Percentiles rank a stretch among this genome's conserved stretches.
Evolutionary conservation across 495 filamentous ascomycete genomes (phyloP).

Genomic region (Penicillium turbatum): DNA sequence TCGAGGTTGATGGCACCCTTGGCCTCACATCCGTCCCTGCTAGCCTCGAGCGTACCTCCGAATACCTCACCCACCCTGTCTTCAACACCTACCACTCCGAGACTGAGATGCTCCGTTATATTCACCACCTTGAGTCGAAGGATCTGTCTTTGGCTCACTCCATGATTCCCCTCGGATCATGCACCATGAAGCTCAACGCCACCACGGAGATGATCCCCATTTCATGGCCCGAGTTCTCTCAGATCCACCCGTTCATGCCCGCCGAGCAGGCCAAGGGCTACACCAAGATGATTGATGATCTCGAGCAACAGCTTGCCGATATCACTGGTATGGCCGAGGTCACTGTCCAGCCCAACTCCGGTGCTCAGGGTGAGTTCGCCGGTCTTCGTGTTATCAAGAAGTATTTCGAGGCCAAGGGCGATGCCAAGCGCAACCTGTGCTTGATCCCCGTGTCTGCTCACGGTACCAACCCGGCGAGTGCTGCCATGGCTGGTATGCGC

Average conservation of each 20-base stretch:
- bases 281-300: constrained; percentile 59
- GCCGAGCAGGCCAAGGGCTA: constrained; percentile 63
- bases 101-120: constrained; percentile 92
- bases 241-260: constrained; percentile 81
- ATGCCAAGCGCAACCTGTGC: constrained; percentile 80
- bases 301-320: constrained; percentile 70
- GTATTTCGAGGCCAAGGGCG: constrained; percentile 65
- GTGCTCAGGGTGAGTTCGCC: constrained; percentile 94
- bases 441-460: constrained; percentile 96
- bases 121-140: constrained; percentile 90
- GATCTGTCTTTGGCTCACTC: constrained; percentile 94
- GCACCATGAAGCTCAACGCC: constrained; percentile 99
- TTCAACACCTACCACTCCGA: constrained; percentile 98
- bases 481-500: constrained; percentile 96
- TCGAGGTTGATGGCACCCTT: constrained; percentile 41
- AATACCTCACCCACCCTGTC: constrained; percentile 85
- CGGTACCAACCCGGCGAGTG: constrained; percentile 94
- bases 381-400: constrained; percentile 90
- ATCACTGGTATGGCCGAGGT: constrained; percentile 91
- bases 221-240: constrained; percentile 78
- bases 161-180: constrained; percentile 99
- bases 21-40: constrained; percentile 51
- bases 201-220: constrained; percentile 92
- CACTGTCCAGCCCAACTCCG: constrained; percentile 94
- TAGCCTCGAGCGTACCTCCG: constrained; percentile 63